Evolutionary conservation across 352 stramenopile genomes (phyloP), one percentile per base, ranked within the genome.

Genomic region (Phytopythium mirpurense): DNA sequence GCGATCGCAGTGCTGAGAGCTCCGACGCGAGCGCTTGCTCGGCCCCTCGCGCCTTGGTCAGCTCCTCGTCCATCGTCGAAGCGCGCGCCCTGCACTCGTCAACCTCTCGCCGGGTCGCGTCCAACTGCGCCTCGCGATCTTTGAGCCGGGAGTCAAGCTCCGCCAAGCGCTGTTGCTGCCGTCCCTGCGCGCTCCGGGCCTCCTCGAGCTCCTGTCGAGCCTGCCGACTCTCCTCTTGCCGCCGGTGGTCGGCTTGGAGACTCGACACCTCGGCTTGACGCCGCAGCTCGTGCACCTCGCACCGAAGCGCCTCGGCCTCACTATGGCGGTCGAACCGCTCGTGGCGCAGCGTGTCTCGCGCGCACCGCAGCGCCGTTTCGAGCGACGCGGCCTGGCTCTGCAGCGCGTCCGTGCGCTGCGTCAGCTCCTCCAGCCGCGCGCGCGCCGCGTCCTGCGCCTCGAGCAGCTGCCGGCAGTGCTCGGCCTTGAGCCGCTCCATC

Each of bases 361-460:
- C 60, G 26, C 66, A 51, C 3, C 32, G 38, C 15, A 85, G 52
- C 16, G 64, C 57, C 1, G 72, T 64, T 7, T 85, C 77, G 27
- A 81, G 66, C 27, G 72, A 78, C 19, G 72, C 56, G 40, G 73
- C 64, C 21, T 84, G 63, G 46, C 81, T 88, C 34, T 83, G 67
- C n/a, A 81, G 56, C 18, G 46, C 44, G 14, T 82, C 64, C 2
- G 75, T 59, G 4, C 46, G 55, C 31, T 50, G 51, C 14, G 37
- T 51, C 10, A 83, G 65, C 16, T 83, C 65, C 2, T 56, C 37
- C 23, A 71, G 56, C 10, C 70, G 70, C 8, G 57, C 55, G 2
- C 57, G 67, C 1, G 57, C 40, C 0, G 52, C 48, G 49, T 83
- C 68, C 19, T 87, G 66, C 2, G 67, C 54, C 27, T 75, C 63